Evolutionary conservation across 148 eudicot genomes (phyloP).

Genomic region (Chenopodium album): DNA sequence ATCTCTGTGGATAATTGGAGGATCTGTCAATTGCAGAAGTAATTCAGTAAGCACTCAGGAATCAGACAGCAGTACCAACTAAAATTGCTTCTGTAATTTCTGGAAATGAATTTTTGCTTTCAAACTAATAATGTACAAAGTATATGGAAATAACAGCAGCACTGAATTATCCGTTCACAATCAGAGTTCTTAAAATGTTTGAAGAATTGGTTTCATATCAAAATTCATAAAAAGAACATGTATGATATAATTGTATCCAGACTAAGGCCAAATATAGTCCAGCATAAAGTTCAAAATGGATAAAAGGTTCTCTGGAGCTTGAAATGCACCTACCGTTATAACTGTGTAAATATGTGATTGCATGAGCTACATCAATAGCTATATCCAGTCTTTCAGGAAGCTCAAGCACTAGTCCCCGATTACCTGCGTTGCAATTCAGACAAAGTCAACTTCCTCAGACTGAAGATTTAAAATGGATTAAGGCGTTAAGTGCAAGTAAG

Average conservation of each 20-base stretch:
- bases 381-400: constrained; percentile 63
- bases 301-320: neutral
- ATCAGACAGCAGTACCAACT: neutral
- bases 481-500: too few species aligned
- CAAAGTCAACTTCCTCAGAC: neutral
- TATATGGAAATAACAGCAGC: neutral
- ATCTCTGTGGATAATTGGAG: constrained; percentile 87
- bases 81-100: neutral
- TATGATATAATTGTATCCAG: neutral
- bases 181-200: neutral
- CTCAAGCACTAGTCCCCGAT: constrained; percentile 46
- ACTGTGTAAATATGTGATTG: constrained; percentile 62
- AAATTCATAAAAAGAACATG: neutral
- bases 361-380: constrained; percentile 85
- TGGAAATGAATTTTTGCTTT: neutral
- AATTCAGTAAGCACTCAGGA: neutral
- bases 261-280: neutral
- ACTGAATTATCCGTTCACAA: neutral
- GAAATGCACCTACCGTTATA: constrained; percentile 50
- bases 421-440: constrained; percentile 39
- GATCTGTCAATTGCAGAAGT: constrained; percentile 51
- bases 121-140: neutral
- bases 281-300: neutral
- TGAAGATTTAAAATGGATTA: neutral
- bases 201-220: neutral